These are phyloP conservation scores for Chionographis japonica DNA, from an alignment of 106 monocot species.

Conservation along the genomic window DNA sequence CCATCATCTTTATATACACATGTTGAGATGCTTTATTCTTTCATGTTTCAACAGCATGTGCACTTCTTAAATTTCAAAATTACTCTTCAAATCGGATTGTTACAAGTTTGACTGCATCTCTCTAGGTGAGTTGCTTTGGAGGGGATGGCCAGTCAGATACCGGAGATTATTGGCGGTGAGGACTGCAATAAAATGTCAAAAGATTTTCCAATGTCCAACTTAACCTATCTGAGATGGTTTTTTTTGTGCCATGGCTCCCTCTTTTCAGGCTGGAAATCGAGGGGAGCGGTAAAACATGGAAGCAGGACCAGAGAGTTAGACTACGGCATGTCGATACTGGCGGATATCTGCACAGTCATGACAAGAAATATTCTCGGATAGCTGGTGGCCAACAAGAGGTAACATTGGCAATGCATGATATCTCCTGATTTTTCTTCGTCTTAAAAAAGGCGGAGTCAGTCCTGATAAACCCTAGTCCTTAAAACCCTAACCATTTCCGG, in stretches of 20 bases:
- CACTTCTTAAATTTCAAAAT: too few relatives aligned
- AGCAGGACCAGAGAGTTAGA: constrained; percentile 58
- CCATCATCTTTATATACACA: too few relatives aligned
- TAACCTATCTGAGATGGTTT: background rate
- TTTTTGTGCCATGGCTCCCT: background rate
- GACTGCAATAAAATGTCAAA: background rate
- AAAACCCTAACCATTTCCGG: too few relatives aligned
- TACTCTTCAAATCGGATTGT: too few relatives aligned
- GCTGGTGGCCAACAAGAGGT: constrained; percentile 89
- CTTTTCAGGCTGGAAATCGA: constrained; percentile 58
- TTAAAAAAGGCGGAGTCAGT: background rate
- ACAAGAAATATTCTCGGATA: constrained; percentile 63
- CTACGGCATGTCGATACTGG: constrained; percentile 70
- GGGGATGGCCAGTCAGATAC: constrained; percentile 62
- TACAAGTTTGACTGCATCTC: background rate
- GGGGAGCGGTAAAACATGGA: constrained; percentile 63
- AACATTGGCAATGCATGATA: background rate
- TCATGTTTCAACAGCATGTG: too few relatives aligned
- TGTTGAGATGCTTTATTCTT: too few relatives aligned
- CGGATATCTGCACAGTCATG: constrained; percentile 75
- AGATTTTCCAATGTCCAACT: background rate
- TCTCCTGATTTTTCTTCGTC: background rate
- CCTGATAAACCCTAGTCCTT: too few relatives aligned
- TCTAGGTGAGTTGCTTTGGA: constrained; percentile 76
- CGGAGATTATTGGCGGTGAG: constrained; percentile 78